Evolutionary conservation across 2,329 filamentous ascomycete genomes (phyloP).

Genomic region (Penicillium sumatraense): DNA sequence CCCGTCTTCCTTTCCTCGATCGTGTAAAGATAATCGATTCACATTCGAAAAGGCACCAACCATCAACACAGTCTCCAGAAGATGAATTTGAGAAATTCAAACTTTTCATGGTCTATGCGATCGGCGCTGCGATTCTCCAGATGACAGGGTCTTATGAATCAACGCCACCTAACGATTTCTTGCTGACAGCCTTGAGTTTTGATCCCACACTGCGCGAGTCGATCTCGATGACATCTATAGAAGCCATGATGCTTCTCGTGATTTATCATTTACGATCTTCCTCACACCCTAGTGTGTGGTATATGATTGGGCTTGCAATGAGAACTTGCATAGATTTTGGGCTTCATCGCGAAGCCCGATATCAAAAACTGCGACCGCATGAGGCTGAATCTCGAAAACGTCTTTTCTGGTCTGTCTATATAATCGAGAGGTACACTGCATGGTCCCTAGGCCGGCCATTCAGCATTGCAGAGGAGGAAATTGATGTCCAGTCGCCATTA

Average conservation of each 20-base stretch:
- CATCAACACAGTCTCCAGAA: not conserved
- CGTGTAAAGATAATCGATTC: slow-evolving; percentile 14
- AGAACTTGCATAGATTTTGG: slow-evolving; percentile 33
- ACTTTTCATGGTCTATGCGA: slow-evolving; percentile 29
- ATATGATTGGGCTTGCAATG: slow-evolving; percentile 31
- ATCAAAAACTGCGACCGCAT: slow-evolving; percentile 14
- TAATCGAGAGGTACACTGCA: slow-evolving; percentile 33
- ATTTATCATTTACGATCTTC: slow-evolving; percentile 30
- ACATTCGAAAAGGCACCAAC: slow-evolving; percentile 12
- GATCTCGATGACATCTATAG: slow-evolving; percentile 19
- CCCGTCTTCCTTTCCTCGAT: slow-evolving; percentile 23
- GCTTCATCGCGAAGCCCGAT: slow-evolving; percentile 24
- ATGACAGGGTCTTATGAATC: slow-evolving; percentile 23
- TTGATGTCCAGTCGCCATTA: slow-evolving; percentile 29
- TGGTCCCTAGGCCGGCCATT: slow-evolving; percentile 37
- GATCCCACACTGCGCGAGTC: slow-evolving; percentile 16
- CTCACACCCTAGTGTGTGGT: slow-evolving; percentile 30
- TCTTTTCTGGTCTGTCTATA: slow-evolving; percentile 39
- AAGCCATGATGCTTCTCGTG: slow-evolving; percentile 28
- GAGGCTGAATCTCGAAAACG: slow-evolving; percentile 25
- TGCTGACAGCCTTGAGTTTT: slow-evolving; percentile 17
- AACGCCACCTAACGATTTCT: slow-evolving; percentile 16
- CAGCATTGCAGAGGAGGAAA: slow-evolving; percentile 39
- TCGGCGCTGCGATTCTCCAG: slow-evolving; percentile 22
- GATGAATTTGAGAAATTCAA: slow-evolving; percentile 23